These are phyloP conservation scores for Fusarium domesticum DNA, from an alignment of 2,329 filamentous ascomycete species.

Conservation along the genomic window DNA sequence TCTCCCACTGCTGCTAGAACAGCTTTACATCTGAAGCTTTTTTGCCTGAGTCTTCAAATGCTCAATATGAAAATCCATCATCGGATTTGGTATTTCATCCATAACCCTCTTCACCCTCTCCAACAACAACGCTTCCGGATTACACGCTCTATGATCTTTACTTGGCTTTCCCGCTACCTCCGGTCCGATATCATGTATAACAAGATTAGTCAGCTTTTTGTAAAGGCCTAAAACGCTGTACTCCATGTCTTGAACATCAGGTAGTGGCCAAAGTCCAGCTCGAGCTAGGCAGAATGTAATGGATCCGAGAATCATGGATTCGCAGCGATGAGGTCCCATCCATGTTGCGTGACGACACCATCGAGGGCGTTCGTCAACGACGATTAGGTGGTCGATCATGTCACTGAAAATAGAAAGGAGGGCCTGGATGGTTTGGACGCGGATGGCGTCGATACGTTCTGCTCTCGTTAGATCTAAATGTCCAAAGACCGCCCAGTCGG, in stretches of 20 bases:
- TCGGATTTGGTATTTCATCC: conserved; percentile 14
- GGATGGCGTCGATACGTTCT: conserved; percentile 25
- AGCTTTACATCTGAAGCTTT: neutral
- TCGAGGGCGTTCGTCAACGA: conserved; percentile 31
- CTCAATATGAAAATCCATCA: conserved; percentile 6
- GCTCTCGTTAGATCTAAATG: neutral
- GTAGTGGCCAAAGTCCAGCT: conserved; percentile 34
- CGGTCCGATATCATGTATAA: conserved; percentile 30
- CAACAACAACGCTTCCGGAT: conserved; percentile 19
- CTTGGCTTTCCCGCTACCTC: conserved; percentile 1
- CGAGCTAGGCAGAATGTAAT: conserved; percentile 35
- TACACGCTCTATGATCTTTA: conserved; percentile 22
- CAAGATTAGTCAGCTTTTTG: conserved; percentile 23
- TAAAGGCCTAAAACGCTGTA: conserved; percentile 26
- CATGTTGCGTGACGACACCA: conserved; percentile 35
- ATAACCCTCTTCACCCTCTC: conserved; percentile 19
- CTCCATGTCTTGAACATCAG: conserved; percentile 22
- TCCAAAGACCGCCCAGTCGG: neutral
- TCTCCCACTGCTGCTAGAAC: too few relatives aligned
- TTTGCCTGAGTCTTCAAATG: conserved; percentile 8
- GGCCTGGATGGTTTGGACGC: conserved; percentile 8
- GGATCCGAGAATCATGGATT: conserved; percentile 38
- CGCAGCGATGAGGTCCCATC: conserved; percentile 36
- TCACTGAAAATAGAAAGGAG: conserved; percentile 26
- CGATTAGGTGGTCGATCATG: conserved; percentile 26